phyloP scores from a whole-genome alignment of 495 filamentous ascomycete species.

The Jackrogersella minutella region DNA sequence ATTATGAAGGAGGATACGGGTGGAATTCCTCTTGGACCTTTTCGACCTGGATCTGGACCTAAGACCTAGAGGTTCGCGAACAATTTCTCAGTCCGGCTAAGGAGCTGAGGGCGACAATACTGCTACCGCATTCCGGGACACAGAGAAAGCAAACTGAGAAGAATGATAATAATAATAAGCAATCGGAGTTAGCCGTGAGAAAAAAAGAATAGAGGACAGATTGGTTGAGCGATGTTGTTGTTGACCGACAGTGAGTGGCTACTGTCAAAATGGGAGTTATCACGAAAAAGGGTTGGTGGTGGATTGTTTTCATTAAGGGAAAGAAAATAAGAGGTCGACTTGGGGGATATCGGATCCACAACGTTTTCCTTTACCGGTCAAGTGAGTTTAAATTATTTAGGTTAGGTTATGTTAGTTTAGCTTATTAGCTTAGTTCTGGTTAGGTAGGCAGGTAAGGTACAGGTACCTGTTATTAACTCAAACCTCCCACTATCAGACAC shows the following conservation, averaged over 20 bases:
- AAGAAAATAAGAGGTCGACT: constrained; percentile 46
- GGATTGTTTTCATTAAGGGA: constrained; percentile 43
- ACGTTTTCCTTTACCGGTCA: constrained; percentile 26
- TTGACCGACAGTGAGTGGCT: constrained; percentile 37
- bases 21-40: constrained; percentile 1
- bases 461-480: background rate
- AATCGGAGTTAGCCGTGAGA: constrained; percentile 14
- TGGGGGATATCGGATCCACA: constrained; percentile 46
- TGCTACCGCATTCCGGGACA: constrained; percentile 61
- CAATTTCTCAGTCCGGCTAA: constrained; percentile 60
- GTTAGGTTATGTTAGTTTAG: no score
- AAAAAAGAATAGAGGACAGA: constrained; percentile 17
- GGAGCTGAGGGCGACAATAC: constrained; percentile 59
- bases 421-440: no score
- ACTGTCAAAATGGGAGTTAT: constrained; percentile 29
- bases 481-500: constrained; percentile 17
- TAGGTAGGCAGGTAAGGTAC: no score
- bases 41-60: constrained; percentile 23
- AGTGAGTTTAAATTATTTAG: constrained; percentile 11
- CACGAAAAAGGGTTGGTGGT: constrained; percentile 40
- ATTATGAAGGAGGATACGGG: constrained; percentile 23
- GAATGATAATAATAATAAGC: constrained; percentile 11
- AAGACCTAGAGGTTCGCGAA: constrained; percentile 31
- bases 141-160: constrained; percentile 24
- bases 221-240: constrained; percentile 30